phyloP scores from a whole-genome alignment of 1,139 yeast species.

The Entelexis paramagnoliae region DNA sequence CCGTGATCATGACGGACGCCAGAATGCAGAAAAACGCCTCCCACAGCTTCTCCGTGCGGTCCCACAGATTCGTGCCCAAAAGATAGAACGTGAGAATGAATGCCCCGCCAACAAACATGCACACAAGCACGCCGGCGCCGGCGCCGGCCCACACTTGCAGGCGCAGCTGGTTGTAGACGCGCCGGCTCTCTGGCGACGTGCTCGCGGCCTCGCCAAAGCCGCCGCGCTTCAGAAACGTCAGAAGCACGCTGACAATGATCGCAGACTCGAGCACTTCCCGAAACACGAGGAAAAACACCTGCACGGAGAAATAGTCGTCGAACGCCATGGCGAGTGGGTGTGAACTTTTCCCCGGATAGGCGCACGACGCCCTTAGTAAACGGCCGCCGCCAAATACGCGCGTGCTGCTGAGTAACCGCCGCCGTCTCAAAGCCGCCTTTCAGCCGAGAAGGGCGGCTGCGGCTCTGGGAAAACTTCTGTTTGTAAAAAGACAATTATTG shows the following conservation, averaged over 20 bases:
- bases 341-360: neutral
- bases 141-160: constrained; percentile 85
- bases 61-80: constrained; percentile 71
- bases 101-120: constrained; percentile 63
- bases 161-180: constrained; percentile 45
- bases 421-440: neutral
- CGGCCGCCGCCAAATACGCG: neutral
- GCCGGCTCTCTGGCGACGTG: constrained; percentile 33
- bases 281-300: constrained; percentile 77
- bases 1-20: constrained; percentile 69
- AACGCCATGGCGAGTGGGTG: constrained; percentile 16
- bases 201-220: constrained; percentile 24
- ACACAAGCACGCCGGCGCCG: constrained; percentile 55
- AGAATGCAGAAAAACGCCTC: constrained; percentile 79
- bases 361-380: neutral
- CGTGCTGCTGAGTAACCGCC: constrained; percentile 1
- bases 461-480: too few relatives aligned
- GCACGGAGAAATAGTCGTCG: constrained; percentile 43
- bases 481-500: too few relatives aligned
- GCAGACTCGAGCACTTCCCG: constrained; percentile 85
- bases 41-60: constrained; percentile 78
- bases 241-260: constrained; percentile 69
- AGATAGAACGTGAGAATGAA: constrained; percentile 68
- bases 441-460: too few relatives aligned
- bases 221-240: constrained; percentile 68